phyloP scores from a whole-genome alignment of 805 yeast genomes.

The Saccharomycopsis fodiens region DNA sequence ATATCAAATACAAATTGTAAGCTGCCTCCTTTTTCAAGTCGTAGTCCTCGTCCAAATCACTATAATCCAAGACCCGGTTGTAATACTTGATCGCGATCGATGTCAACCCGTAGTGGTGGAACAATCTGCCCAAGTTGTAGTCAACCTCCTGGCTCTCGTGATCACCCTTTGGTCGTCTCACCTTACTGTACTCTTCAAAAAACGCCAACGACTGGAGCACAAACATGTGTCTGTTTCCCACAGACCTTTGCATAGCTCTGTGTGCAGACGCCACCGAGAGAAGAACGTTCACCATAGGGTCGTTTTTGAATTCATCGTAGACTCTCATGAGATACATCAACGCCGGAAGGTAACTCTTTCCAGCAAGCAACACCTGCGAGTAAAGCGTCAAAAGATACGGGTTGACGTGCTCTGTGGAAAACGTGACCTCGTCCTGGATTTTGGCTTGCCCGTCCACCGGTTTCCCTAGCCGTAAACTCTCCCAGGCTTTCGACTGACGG shows the following conservation, averaged over 20 bases:
- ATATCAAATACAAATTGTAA: slow-evolving; percentile 71
- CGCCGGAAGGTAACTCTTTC: slow-evolving; percentile 77
- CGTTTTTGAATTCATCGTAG: slow-evolving; percentile 56
- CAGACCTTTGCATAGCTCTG: slow-evolving; percentile 84
- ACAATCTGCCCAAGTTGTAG: slow-evolving; percentile 78
- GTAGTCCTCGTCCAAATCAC: slow-evolving; percentile 26
- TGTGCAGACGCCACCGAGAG: slow-evolving; percentile 80
- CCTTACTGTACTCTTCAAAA: slow-evolving; percentile 59
- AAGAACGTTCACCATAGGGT: slow-evolving; percentile 70
- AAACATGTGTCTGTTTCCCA: slow-evolving; percentile 80
- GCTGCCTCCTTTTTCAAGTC: slow-evolving; percentile 77
- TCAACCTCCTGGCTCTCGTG: slow-evolving; percentile 67
- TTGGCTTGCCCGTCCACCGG: slow-evolving; percentile 75
- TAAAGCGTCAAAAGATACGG: slow-evolving; percentile 74
- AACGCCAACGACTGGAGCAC: slow-evolving; percentile 80
- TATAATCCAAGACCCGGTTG: slow-evolving; percentile 45
- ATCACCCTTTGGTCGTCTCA: slow-evolving; percentile 33
- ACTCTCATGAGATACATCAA: slow-evolving; percentile 70
- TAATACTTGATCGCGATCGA: slow-evolving; percentile 70
- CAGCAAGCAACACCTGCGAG: slow-evolving; percentile 71
- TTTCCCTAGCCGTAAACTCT: slow-evolving; percentile 48
- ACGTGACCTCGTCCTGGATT: slow-evolving; percentile 27
- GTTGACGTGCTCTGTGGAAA: slow-evolving; percentile 27
- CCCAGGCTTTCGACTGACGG: slow-evolving; percentile 85
- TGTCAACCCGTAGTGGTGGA: slow-evolving; percentile 74